These are phyloP conservation scores for Medicago arabica DNA, from an alignment of 306 rosid genomes.

Conservation along the genomic window DNA sequence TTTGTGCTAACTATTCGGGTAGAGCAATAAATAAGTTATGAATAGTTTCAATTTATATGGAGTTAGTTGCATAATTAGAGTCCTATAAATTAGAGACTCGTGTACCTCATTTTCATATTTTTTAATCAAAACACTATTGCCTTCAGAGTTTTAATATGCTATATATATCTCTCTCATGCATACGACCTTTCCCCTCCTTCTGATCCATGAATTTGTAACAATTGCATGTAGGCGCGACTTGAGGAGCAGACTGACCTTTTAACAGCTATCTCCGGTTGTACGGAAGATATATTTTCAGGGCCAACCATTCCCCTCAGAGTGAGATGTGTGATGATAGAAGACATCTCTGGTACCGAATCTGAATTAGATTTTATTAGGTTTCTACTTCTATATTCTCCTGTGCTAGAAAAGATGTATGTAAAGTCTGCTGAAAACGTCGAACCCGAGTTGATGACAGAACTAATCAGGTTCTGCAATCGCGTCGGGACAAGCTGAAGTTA, in stretches of 20 bases:
- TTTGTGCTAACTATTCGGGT: no score
- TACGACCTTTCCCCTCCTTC: neutral
- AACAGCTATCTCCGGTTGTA: neutral
- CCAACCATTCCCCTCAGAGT: constrained; percentile 40
- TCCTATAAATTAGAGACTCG: no score
- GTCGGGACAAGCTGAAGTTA: constrained; percentile 41
- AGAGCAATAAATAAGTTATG: no score
- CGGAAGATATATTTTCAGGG: constrained; percentile 43
- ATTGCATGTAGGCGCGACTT: constrained; percentile 38
- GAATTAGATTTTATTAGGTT: constrained; percentile 42
- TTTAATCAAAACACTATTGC: no score
- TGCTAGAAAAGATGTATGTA: constrained; percentile 59
- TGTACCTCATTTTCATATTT: neutral
- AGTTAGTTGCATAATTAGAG: neutral
- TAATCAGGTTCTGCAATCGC: constrained; percentile 57
- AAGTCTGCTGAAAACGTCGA: constrained; percentile 43
- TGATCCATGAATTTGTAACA: constrained; percentile 6
- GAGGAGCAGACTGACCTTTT: constrained; percentile 10
- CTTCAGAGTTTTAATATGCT: no score
- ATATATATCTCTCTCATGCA: neutral
- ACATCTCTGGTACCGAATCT: constrained; percentile 44
- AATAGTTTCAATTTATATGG: neutral
- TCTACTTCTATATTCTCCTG: constrained; percentile 50
- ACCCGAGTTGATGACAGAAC: constrained; percentile 48
- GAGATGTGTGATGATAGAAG: constrained; percentile 48